Conservation (phyloP, 306 rosid species). For the Cicer arietinum region DNA sequence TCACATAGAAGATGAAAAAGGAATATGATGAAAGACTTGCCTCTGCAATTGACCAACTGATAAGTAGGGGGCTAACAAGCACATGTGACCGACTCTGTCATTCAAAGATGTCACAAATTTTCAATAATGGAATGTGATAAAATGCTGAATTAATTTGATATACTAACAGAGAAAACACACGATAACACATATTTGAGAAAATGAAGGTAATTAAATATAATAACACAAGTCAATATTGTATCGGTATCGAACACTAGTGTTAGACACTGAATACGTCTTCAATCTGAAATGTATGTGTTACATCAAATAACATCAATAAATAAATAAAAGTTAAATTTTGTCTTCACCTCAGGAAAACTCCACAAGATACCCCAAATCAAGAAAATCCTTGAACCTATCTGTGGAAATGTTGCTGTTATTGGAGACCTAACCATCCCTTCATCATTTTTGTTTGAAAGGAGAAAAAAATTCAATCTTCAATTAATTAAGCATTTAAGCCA, state of each 20-base stretch:
- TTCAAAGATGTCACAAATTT: conserved; percentile 32
- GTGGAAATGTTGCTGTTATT: conserved; percentile 82
- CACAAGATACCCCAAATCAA: conserved; percentile 84
- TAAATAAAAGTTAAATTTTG: neutral
- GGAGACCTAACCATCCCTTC: conserved; percentile 92
- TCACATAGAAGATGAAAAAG: conserved; percentile 6
- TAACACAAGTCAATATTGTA: too few relatives aligned
- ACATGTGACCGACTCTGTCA: conserved; percentile 63
- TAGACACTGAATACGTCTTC: too few relatives aligned
- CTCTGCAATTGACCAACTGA: conserved; percentile 90
- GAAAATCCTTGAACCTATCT: conserved; percentile 80
- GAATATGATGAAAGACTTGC: conserved; percentile 54
- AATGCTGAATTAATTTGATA: neutral
- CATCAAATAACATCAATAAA: neutral
- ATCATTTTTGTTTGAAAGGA: neutral
- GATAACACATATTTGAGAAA: too few relatives aligned
- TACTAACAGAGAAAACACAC: too few relatives aligned
- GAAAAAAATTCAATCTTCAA: neutral
- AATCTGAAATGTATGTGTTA: too few relatives aligned
- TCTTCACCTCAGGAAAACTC: conserved; percentile 69
- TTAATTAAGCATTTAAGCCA: conserved; percentile 1
- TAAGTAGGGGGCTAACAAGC: conserved; percentile 70
- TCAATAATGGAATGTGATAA: neutral
- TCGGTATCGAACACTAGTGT: too few relatives aligned
- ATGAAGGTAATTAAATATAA: too few relatives aligned